Percentiles rank a stretch among this genome's conserved stretches.
These are phyloP conservation scores for Tricholoma terreum DNA, from an alignment of 768 basidiomycete species.

Conservation along the genomic window DNA sequence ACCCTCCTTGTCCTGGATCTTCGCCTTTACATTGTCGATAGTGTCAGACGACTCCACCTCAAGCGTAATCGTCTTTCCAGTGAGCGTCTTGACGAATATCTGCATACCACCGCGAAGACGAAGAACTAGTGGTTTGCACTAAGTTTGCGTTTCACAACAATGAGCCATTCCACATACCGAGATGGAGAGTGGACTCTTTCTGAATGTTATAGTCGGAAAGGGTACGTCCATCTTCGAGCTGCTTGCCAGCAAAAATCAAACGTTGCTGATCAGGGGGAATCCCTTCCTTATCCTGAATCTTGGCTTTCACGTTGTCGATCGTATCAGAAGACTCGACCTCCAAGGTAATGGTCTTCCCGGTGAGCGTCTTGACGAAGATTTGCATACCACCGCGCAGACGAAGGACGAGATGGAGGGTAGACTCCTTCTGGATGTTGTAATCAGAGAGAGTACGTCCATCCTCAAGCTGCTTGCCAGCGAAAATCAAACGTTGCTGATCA, in stretches of 20 bases:
- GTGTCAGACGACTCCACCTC: slow-evolving; percentile 19
- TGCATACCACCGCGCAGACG: slow-evolving; percentile 33
- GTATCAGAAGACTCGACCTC: slow-evolving; percentile 22
- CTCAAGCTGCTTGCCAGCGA: slow-evolving; percentile 34
- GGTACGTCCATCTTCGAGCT: slow-evolving; percentile 20
- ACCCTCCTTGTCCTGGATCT: slow-evolving; percentile 22
- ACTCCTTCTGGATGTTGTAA: slow-evolving; percentile 46
- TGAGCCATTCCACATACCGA: background rate
- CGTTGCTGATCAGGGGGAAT: slow-evolving; percentile 21
- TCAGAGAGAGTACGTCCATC: slow-evolving; percentile 42
- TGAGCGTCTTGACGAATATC: slow-evolving; percentile 73
- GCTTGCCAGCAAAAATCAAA: slow-evolving; percentile 19
- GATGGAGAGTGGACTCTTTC: slow-evolving; percentile 20
- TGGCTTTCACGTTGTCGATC: slow-evolving; percentile 20
- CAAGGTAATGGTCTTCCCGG: slow-evolving; percentile 19
- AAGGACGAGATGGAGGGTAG: slow-evolving; percentile 53
- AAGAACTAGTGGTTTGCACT: slow-evolving; percentile 15
- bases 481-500: slow-evolving; percentile 21
- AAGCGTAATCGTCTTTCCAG: slow-evolving; percentile 26
- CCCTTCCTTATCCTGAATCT: slow-evolving; percentile 21
- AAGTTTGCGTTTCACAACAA: background rate
- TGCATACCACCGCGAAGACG: slow-evolving; percentile 36
- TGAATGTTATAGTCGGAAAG: slow-evolving; percentile 22
- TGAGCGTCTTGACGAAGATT: slow-evolving; percentile 23
- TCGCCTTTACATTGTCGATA: slow-evolving; percentile 18